Evolutionary conservation across 108 stramenopile genomes (phyloP).

Genomic region (Parietichytrium sp.): DNA sequence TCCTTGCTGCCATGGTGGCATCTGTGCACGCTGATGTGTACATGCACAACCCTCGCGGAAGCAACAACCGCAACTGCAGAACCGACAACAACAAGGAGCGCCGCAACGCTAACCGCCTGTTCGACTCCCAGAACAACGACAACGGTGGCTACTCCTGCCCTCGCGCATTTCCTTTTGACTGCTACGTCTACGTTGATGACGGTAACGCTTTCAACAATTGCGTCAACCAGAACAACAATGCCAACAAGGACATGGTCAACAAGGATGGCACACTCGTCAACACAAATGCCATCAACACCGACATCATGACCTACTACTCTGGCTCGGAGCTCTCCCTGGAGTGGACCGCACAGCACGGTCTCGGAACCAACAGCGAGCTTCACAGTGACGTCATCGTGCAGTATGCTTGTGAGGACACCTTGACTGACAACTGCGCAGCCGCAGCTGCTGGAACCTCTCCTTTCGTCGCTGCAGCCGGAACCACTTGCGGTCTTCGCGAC

Average conservation of each 20-base stretch:
- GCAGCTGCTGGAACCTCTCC: background rate
- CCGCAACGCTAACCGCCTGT: conserved; percentile 52
- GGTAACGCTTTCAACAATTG: background rate
- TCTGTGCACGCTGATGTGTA: conserved; percentile 38
- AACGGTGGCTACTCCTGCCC: conserved; percentile 57
- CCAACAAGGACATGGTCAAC: background rate
- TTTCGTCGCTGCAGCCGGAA: background rate
- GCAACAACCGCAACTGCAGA: conserved; percentile 58
- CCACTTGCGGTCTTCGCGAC: conserved; percentile 54
- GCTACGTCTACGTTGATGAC: conserved; percentile 39
- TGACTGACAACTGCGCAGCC: conserved; percentile 33
- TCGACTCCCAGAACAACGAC: conserved; percentile 57
- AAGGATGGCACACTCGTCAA: conserved; percentile 29
- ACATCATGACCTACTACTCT: conserved; percentile 53
- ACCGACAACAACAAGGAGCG: background rate
- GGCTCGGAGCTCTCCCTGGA: conserved; percentile 53
- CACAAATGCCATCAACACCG: conserved; percentile 5
- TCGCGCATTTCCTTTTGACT: conserved; percentile 37
- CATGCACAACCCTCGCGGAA: conserved; percentile 51
- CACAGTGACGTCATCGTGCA: conserved; percentile 54
- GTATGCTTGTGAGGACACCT: conserved; percentile 57
- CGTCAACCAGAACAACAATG: background rate
- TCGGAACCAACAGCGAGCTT: conserved; percentile 50
- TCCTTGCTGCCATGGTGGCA: background rate
- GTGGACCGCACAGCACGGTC: conserved; percentile 57